Evolutionary conservation across 2,329 filamentous ascomycete species (phyloP), one percentile per base, ranked within the genome.

Genomic region (Botrytis elliptica): DNA sequence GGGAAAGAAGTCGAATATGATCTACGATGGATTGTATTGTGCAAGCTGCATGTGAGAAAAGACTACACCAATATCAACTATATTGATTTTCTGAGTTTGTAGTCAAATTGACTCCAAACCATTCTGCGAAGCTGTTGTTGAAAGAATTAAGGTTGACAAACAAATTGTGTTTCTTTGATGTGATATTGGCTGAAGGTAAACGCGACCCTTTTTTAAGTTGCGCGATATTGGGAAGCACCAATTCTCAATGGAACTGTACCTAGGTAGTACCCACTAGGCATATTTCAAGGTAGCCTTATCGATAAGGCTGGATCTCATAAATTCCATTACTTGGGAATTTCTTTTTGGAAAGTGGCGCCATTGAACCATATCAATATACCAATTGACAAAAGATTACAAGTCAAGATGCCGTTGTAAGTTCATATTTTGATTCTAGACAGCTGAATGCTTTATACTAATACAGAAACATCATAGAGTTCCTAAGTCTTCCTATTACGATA

Each of bases 401-500:
- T 49, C 63, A 69, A 49, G 10, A 72, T 72, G 71, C 71, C 71
- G 29, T 55, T 72, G 71, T 72, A 40, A 72, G 71, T 72, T 22
- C 18, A 18, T 38, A 12, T 40, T 9, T 52, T 33, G 1, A 60
- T 38, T 46, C 4, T 5, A 22, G n/a, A n/a, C 18, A 69, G 16
- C 8, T 33, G 38, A 42, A 29, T 64, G 46, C 18, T 33, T n/a
- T 1, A 40, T 44, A 29, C 25, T 72, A 46, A 72, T 22, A 42
- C 52, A 69, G 63, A 4, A 22, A 25, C 4, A 57, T 68, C 76
- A 63, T 75, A 89, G 88, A 75, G 84, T 90, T 81, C 91, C 90
- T 69, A 85, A 86, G 80, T 92, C 91, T 46, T 94, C 93, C 77
- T 99, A 99, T 88, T 99, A 98, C 87, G 93, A 97, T 84, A 90